These are phyloP conservation scores for Rhynchospora pubera DNA, from an alignment of 176 grass and related monocot species.

Conservation along the genomic window DNA sequence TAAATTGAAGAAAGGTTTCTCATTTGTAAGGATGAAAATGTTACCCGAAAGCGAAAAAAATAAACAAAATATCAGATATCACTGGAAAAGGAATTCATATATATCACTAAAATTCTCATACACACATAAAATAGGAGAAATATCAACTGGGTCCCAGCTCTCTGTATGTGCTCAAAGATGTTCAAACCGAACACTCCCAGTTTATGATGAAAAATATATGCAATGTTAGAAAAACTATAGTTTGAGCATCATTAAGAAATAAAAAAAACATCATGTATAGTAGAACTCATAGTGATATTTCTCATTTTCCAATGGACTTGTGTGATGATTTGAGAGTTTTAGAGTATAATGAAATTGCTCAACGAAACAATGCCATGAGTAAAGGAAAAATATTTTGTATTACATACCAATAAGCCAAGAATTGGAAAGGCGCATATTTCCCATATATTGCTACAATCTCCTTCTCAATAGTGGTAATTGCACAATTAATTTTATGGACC, in stretches of 20 bases:
- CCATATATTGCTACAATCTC: slow-evolving; percentile 51
- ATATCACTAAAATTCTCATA: background rate
- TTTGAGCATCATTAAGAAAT: background rate
- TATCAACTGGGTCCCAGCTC: background rate
- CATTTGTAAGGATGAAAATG: background rate
- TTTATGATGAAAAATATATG: background rate
- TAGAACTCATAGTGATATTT: background rate
- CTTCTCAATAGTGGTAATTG: slow-evolving; percentile 23
- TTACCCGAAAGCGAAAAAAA: background rate
- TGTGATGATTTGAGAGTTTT: background rate
- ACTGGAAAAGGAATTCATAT: background rate
- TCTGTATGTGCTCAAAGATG: background rate
- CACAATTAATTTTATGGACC: slow-evolving; percentile 51
- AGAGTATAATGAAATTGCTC: background rate
- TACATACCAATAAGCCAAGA: slow-evolving; percentile 80
- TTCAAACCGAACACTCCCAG: background rate
- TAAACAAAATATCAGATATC: background rate
- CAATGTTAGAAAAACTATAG: background rate
- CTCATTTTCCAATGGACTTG: background rate
- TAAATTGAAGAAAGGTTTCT: slow-evolving; percentile 17
- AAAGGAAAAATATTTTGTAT: background rate
- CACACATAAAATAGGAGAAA: slow-evolving; percentile 2
- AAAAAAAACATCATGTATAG: background rate
- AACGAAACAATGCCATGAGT: background rate
- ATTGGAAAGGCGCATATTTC: slow-evolving; percentile 65